phyloP scores from a whole-genome alignment of 2,329 filamentous ascomycete genomes.

The Pseudocercospora macadamiae region DNA sequence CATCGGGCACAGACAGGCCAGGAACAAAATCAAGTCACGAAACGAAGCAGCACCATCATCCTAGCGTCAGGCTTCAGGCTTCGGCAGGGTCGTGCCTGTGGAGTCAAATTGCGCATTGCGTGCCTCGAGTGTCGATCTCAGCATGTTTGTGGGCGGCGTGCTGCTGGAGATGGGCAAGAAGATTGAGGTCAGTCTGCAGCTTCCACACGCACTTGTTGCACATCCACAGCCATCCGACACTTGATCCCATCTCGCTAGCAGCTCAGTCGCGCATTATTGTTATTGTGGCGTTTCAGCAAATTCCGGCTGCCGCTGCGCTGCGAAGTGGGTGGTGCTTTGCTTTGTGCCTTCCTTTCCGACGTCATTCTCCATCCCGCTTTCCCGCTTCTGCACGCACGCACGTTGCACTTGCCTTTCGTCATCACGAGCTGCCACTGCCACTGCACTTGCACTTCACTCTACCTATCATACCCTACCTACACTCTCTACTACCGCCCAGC shows the following conservation, averaged over 20 bases:
- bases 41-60: not conserved
- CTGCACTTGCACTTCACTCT: too few relatives aligned
- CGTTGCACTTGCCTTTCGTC: not conserved
- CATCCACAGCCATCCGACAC: too few relatives aligned
- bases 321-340: not conserved
- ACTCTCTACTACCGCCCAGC: too few relatives aligned
- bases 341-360: not conserved
- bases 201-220: too few relatives aligned
- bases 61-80: not conserved
- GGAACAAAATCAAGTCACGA: not conserved
- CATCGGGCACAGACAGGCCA: not conserved
- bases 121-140: not conserved
- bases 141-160: not conserved
- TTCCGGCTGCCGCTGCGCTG: not conserved
- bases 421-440: too few relatives aligned
- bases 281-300: not conserved
- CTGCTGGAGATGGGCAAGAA: conserved; percentile 6
- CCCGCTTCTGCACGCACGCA: not conserved
- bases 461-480: too few relatives aligned
- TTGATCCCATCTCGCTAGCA: not conserved
- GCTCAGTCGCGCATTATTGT: not conserved
- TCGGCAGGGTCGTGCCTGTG: not conserved
- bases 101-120: not conserved
- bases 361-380: not conserved
- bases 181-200: conserved; percentile 19